These are phyloP conservation scores for Inonotus obliquus DNA, from an alignment of 1,284 basidiomycete genomes.

Conservation along the genomic window DNA sequence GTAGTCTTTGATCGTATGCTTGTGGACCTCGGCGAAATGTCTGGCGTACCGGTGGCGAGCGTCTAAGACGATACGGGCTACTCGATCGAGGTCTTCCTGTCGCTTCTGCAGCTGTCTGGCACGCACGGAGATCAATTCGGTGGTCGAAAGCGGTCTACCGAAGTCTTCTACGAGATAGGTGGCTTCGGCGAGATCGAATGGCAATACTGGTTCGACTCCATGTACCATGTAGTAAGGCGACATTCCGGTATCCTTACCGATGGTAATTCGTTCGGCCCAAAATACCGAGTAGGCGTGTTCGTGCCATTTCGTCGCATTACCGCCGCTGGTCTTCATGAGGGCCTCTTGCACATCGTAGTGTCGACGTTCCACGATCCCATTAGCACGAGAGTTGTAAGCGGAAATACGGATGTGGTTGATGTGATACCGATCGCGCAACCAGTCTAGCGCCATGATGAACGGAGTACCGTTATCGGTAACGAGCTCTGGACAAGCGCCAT, in stretches of 20 bases:
- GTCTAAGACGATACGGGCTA: neutral
- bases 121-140: neutral
- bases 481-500: slow-evolving; percentile 27
- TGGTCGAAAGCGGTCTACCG: neutral
- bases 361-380: slow-evolving; percentile 16
- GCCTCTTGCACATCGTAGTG: slow-evolving; percentile 18
- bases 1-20: neutral
- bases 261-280: slow-evolving; percentile 26
- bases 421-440: slow-evolving; percentile 10
- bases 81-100: neutral
- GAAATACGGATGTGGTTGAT: slow-evolving; percentile 22
- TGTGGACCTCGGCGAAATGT: neutral
- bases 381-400: slow-evolving; percentile 19
- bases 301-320: slow-evolving; percentile 17
- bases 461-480: slow-evolving; percentile 31
- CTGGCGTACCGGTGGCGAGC: neutral
- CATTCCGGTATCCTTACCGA: slow-evolving; percentile 18
- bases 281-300: slow-evolving; percentile 11
- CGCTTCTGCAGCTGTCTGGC: neutral
- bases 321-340: slow-evolving; percentile 12
- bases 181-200: slow-evolving; percentile 23
- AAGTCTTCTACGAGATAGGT: neutral
- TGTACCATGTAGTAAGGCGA: slow-evolving; percentile 24
- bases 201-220: slow-evolving; percentile 22
- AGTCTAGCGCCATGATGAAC: slow-evolving; percentile 15